Conservation (phyloP, 257 asterid species). For the Parsonsia alboflavescens region DNA sequence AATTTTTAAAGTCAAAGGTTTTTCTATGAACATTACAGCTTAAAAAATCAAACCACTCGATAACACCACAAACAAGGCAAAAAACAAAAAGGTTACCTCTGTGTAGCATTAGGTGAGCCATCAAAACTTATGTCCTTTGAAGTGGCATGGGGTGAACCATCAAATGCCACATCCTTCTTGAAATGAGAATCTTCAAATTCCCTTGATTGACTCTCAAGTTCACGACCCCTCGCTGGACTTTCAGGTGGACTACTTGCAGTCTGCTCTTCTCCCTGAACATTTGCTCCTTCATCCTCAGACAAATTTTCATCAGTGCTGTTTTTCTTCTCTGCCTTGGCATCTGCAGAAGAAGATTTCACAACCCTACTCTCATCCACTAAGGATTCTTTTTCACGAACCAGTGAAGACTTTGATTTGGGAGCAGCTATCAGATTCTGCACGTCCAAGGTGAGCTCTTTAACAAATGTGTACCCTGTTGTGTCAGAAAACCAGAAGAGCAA, state of each 20-base stretch:
- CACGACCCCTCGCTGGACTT: conserved; percentile 63
- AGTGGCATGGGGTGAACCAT: conserved; percentile 75
- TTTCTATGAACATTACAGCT: background rate
- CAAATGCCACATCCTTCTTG: conserved; percentile 38
- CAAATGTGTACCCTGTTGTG: conserved; percentile 59
- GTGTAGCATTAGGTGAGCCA: conserved; percentile 36
- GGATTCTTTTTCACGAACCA: conserved; percentile 54
- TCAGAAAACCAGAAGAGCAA: conserved; percentile 11
- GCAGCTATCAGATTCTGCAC: conserved; percentile 81
- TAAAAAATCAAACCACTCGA: background rate
- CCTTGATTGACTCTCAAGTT: conserved; percentile 48
- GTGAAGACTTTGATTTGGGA: conserved; percentile 61
- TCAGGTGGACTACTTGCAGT: conserved; percentile 56
- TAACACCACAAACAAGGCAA: background rate
- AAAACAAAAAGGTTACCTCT: conserved; percentile 33
- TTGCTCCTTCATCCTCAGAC: conserved; percentile 38
- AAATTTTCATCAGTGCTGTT: conserved; percentile 30
- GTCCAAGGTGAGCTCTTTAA: conserved; percentile 89
- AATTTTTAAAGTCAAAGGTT: background rate
- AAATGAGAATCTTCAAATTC: conserved; percentile 45
- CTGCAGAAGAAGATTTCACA: conserved; percentile 44
- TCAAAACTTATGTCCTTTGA: conserved; percentile 26
- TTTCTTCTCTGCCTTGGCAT: conserved; percentile 41
- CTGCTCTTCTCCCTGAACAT: conserved; percentile 33
- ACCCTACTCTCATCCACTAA: conserved; percentile 27